These are phyloP conservation scores for Coemansia furcata DNA, from an alignment of 192 early-diverging fungal species.

Conservation along the genomic window DNA sequence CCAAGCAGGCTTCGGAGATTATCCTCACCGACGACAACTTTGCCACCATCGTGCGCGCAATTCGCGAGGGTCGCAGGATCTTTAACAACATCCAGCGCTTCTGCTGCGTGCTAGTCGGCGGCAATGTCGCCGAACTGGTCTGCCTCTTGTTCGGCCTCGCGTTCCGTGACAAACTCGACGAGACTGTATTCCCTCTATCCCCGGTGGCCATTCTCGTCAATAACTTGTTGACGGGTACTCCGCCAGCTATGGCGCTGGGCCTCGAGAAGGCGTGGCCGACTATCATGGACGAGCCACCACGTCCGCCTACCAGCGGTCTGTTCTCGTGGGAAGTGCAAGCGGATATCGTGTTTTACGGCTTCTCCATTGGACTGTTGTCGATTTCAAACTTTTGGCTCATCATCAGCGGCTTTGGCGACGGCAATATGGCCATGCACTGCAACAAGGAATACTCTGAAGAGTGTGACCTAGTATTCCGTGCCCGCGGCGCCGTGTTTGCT, in stretches of 20 bases:
- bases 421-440: constrained; percentile 58
- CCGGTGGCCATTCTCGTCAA: constrained; percentile 78
- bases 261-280: constrained; percentile 62
- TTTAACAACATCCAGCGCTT: constrained; percentile 77
- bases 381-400: constrained; percentile 65
- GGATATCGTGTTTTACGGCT: constrained; percentile 71
- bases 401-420: constrained; percentile 60
- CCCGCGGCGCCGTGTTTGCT: constrained; percentile 69
- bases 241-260: constrained; percentile 76
- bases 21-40: constrained; percentile 82
- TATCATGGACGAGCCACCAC: constrained; percentile 73
- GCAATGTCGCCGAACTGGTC: constrained; percentile 74
- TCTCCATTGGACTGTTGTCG: constrained; percentile 62
- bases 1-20: constrained; percentile 82
- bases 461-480: constrained; percentile 67
- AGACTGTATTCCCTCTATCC: constrained; percentile 72
- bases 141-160: constrained; percentile 71
- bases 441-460: constrained; percentile 54
- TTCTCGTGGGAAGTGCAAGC: constrained; percentile 63
- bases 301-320: constrained; percentile 59
- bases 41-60: constrained; percentile 74
- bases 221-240: constrained; percentile 79
- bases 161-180: constrained; percentile 59
- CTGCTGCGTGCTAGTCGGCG: constrained; percentile 68
- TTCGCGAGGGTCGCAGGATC: constrained; percentile 77